Percentiles rank a stretch among this genome's conserved stretches.
Evolutionary conservation across 805 yeast species (phyloP).

Genomic region (Diddensiella caesifluorescens): DNA sequence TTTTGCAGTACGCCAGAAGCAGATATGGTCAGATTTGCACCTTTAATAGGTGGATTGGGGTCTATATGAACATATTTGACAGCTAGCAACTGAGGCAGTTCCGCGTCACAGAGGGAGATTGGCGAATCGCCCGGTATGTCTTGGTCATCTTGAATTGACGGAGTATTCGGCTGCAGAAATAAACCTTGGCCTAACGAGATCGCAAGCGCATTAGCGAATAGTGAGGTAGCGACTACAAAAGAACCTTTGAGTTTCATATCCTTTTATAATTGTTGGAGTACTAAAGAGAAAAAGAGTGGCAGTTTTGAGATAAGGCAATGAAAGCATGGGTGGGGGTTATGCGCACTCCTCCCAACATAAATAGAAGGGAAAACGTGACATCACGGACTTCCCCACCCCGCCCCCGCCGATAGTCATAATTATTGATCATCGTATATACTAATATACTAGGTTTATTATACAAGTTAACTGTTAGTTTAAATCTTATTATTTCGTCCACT

Average conservation of each 20-base stretch:
- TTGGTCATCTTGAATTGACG: conserved; percentile 1
- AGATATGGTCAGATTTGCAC: conserved; percentile 70
- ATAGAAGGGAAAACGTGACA: too few species aligned
- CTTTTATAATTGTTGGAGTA: not conserved
- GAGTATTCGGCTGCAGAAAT: not conserved
- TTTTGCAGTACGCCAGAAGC: conserved; percentile 63
- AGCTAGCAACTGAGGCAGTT: conserved; percentile 55
- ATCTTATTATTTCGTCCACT: conserved; percentile 13
- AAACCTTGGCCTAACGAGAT: not conserved
- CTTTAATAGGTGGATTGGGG: conserved; percentile 89
- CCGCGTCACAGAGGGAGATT: conserved; percentile 65
- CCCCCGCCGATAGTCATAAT: too few species aligned
- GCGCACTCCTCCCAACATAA: too few species aligned
- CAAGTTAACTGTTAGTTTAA: too few species aligned
- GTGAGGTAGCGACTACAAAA: not conserved
- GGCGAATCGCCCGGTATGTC: conserved; percentile 87
- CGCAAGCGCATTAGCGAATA: not conserved
- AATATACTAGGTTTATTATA: too few species aligned
- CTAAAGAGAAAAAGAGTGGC: not conserved
- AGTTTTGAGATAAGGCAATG: too few species aligned
- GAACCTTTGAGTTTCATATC: not conserved
- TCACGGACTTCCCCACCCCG: too few species aligned
- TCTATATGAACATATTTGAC: conserved; percentile 53
- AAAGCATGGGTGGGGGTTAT: too few species aligned
- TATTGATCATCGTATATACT: too few species aligned